Base-by-base conservation (phyloP, 148 eudicot species). In the Chenopodium suecicum region DNA sequence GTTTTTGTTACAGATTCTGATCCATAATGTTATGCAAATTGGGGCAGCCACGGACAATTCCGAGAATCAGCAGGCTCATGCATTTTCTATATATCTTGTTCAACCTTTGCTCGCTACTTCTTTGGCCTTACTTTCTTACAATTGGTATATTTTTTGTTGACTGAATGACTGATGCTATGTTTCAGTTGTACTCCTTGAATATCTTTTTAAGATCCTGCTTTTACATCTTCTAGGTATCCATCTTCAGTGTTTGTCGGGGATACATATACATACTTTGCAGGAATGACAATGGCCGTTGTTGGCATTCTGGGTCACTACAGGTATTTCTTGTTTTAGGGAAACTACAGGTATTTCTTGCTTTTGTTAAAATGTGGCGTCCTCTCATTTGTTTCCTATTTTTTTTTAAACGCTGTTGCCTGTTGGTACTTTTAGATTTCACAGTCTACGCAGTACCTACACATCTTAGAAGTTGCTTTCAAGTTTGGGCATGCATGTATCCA, bases 201-300 rank as follows among this genome's bases (percentile, higher is more conserved):
- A 25, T 32, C 65, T 22, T 62, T 64, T 68, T 2, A 29, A 16
- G 11, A 60, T 52, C 14, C 20, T 80, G 34, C 50, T 70, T 74
- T 34, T 58, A 0, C 72, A 12, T 74, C 47, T 81, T 82, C 34
- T 62, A 96, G 99, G 99, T 96, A 90, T 86, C 99, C 99, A 71
- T 96, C 99, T 68, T 92, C 99, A 25, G 99, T 96, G 83, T 96
- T 96, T 85, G 99, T 96, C 74, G 99, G 99, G 83, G 99, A 96
- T 82, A 96, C 99, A 37, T 96, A 90, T 86, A 96, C 99, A 72
- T 94, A 94, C 84, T 96, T 96, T 88, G 98, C 95, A 34, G 99
- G 99, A 79, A 96, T 96, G 99, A 90, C 99, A 46, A 90, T 96
- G 98, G 99, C 99, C 56, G 99, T 96, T 8, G 95, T 83, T 82